Conservation (phyloP, 352 stramenopile genomes). For the Lagenidium sp. region DNA sequence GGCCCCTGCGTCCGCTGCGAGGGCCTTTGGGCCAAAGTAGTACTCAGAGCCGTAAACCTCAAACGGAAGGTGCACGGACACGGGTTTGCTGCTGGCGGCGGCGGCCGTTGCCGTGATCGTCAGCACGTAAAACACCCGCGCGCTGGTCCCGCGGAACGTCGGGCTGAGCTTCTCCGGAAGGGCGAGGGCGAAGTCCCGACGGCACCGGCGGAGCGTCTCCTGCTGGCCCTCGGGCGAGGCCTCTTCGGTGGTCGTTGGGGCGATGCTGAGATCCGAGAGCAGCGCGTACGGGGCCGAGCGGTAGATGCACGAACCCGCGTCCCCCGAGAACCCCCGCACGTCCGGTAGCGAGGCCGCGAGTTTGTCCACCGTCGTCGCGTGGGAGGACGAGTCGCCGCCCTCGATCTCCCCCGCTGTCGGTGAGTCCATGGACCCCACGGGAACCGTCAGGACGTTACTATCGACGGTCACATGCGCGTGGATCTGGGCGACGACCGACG, state of each 20-base stretch:
- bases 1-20: constrained; percentile 11
- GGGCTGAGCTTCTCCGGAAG: constrained; percentile 37
- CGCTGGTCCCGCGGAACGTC: constrained; percentile 43
- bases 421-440: constrained; percentile 82
- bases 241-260: constrained; percentile 23
- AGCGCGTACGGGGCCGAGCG: constrained; percentile 35
- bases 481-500: constrained; percentile 43
- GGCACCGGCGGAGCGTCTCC: constrained; percentile 30
- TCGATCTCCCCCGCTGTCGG: constrained; percentile 25
- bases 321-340: constrained; percentile 39
- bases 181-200: constrained; percentile 41
- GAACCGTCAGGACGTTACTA: constrained; percentile 90
- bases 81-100: constrained; percentile 15
- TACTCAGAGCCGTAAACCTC: constrained; percentile 49
- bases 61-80: constrained; percentile 47
- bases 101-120: constrained; percentile 33
- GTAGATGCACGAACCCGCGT: constrained; percentile 52
- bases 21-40: constrained; percentile 26
- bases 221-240: constrained; percentile 10
- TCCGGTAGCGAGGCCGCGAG: constrained; percentile 18
- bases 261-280: constrained; percentile 50
- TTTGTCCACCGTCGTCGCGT: constrained; percentile 19
- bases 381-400: constrained; percentile 9
- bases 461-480: constrained; percentile 81
- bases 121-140: constrained; percentile 53